phyloP scores from a whole-genome alignment of 2,329 filamentous ascomycete species.

The Phialemoniopsis sp. region DNA sequence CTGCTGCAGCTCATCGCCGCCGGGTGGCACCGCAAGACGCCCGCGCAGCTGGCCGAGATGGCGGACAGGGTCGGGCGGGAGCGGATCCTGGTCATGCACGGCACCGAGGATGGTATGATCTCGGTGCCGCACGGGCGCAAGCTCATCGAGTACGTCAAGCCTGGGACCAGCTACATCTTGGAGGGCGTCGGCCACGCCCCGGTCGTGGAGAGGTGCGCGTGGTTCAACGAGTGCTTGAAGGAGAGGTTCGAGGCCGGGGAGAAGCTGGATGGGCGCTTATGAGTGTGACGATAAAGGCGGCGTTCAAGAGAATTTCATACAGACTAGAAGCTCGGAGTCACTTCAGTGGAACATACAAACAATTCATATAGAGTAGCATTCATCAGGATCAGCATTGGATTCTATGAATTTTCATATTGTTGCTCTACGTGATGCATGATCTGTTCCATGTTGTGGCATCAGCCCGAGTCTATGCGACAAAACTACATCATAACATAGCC shows the following conservation, averaged over 20 bases:
- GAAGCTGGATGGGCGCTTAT: constrained; percentile 27
- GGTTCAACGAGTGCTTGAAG: constrained; percentile 63
- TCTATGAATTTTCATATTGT: too few relatives aligned
- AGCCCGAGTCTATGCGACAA: too few relatives aligned
- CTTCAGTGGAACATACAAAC: too few relatives aligned
- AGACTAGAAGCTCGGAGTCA: too few relatives aligned
- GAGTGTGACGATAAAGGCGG: not conserved
- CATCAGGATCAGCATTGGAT: too few relatives aligned
- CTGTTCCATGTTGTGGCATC: too few relatives aligned
- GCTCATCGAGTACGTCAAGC: constrained; percentile 60
- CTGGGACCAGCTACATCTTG: constrained; percentile 57
- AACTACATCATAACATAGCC: constrained; percentile 69
- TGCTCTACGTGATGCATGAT: too few relatives aligned
- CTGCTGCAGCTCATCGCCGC: constrained; percentile 74
- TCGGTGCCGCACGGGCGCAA: constrained; percentile 64
- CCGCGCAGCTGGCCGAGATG: constrained; percentile 60
- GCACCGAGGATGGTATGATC: constrained; percentile 75
- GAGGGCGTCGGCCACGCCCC: constrained; percentile 74
- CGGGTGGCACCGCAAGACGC: constrained; percentile 73
- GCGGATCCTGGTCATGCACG: constrained; percentile 75
- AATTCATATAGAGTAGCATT: too few relatives aligned
- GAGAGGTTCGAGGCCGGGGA: constrained; percentile 50
- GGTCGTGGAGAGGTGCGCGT: constrained; percentile 64
- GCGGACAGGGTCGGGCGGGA: constrained; percentile 67
- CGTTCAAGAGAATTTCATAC: too few relatives aligned